Percentiles rank a stretch among this genome's conserved stretches.
These are phyloP conservation scores for Leccinum incarnatum DNA, from an alignment of 768 basidiomycete species.

Conservation along the genomic window DNA sequence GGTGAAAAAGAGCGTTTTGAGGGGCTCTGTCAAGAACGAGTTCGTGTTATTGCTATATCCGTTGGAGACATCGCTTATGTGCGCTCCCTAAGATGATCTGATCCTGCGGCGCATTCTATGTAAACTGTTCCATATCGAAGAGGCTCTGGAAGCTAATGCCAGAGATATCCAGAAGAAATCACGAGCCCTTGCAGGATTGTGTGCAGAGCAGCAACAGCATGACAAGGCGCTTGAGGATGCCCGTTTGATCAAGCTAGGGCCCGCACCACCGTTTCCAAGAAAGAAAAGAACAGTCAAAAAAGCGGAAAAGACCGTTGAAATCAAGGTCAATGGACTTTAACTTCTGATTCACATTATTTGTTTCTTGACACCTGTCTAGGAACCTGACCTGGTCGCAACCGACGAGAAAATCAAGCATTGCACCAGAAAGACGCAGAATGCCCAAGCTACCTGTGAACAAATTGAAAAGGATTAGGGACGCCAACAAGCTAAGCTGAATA, in stretches of 20 bases:
- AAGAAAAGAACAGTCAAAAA: conserved; percentile 86
- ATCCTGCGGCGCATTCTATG: conserved; percentile 81
- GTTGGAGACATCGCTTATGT: conserved; percentile 3
- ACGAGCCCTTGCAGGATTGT: conserved; percentile 62
- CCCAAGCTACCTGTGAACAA: conserved; percentile 58
- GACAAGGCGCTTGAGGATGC: conserved; percentile 75
- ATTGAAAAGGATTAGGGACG: conserved; percentile 57
- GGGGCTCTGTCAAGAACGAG: conserved; percentile 67
- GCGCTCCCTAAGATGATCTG: conserved; percentile 61
- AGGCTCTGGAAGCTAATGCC: conserved; percentile 72
- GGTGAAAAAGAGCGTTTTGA: conserved; percentile 89
- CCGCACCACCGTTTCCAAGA: conserved; percentile 72
- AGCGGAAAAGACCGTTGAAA: conserved; percentile 84
- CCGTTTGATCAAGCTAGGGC: conserved; percentile 77
- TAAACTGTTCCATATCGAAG: conserved; percentile 87
- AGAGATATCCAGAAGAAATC: conserved; percentile 71
- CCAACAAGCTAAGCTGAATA: conserved; percentile 50
- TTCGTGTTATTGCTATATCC: conserved; percentile 33
- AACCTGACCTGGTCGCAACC: conserved; percentile 77
- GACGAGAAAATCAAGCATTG: conserved; percentile 90
- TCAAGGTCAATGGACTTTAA: conserved; percentile 50
- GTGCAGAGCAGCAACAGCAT: conserved; percentile 67
- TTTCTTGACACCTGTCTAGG: conserved; percentile 41
- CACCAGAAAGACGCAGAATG: conserved; percentile 72
- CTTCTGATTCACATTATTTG: neutral